A percentile compares a stretch with the other conserved stretches of the same genome.
Conservation (phyloP, 1,284 basidiomycete genomes). For the Cryptococcus jaspeensis region DNA sequence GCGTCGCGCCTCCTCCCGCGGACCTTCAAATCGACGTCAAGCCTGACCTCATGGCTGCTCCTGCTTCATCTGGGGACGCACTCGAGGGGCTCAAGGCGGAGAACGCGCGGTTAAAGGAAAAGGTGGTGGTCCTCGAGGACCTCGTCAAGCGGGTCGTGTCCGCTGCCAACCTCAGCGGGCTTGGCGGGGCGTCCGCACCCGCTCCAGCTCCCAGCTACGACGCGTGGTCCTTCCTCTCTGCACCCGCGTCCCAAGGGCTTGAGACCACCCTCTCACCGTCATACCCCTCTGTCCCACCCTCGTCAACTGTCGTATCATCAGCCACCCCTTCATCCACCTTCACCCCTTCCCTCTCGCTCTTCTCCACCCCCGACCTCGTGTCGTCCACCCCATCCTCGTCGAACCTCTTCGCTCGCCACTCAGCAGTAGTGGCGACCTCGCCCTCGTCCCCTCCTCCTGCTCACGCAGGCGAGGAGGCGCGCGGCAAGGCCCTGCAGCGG, state of each 20-base stretch:
- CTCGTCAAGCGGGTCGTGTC: slow-evolving; percentile 43
- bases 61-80: not conserved
- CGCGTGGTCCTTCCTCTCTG: not conserved
- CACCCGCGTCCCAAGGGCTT: slow-evolving; percentile 12
- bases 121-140: slow-evolving; percentile 35
- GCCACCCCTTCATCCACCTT: slow-evolving; percentile 6
- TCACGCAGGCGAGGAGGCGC: slow-evolving; percentile 6
- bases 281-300: slow-evolving; percentile 14
- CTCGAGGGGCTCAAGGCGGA: slow-evolving; percentile 14
- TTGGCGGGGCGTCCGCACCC: not conserved
- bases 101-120: slow-evolving; percentile 36
- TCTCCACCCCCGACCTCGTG: slow-evolving; percentile 1
- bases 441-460: slow-evolving; percentile 8
- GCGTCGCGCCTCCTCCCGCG: not conserved
- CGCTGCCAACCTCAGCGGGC: slow-evolving; percentile 24
- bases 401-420: slow-evolving; percentile 43
- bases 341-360: slow-evolving; percentile 1
- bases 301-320: slow-evolving; percentile 7
- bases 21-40: not conserved
- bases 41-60: not conserved
- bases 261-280: slow-evolving; percentile 30
- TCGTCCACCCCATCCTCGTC: slow-evolving; percentile 15
- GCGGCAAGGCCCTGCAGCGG: slow-evolving; percentile 46
- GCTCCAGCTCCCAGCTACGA: not conserved
- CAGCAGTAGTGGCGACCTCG: slow-evolving; percentile 47